Percentiles rank a stretch among this genome's conserved stretches.
Conservation (phyloP, 352 stramenopile genomes). For the Globisporangium spinosum region DNA sequence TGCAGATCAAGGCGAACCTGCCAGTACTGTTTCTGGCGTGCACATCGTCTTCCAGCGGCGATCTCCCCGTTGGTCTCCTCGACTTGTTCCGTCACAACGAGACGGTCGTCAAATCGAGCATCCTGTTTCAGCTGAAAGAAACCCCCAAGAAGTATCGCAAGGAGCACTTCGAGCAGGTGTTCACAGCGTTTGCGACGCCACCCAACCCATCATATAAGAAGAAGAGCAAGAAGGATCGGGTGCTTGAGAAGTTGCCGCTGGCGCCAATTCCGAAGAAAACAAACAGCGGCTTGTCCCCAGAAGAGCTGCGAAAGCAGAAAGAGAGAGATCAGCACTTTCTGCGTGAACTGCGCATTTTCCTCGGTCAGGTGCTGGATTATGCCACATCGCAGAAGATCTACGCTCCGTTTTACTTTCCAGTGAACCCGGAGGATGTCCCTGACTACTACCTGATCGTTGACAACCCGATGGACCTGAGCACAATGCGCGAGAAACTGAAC, state of each 20-base stretch:
- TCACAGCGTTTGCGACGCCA: conserved; percentile 48
- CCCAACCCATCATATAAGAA: conserved; percentile 24
- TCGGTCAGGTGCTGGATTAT: conserved; percentile 82
- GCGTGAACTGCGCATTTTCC: conserved; percentile 86
- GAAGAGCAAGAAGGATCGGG: conserved; percentile 19
- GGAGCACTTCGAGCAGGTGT: conserved; percentile 63
- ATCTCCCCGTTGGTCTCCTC: conserved; percentile 48
- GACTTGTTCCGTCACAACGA: conserved; percentile 54
- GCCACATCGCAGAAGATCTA: conserved; percentile 68
- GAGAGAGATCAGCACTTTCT: conserved; percentile 82
- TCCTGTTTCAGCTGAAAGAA: conserved; percentile 39
- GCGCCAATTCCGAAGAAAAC: conserved; percentile 40
- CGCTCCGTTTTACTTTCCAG: conserved; percentile 62
- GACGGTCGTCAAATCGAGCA: conserved; percentile 36
- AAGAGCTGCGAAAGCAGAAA: conserved; percentile 42
- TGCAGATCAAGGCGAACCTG: conserved; percentile 63
- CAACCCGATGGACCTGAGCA: conserved; percentile 84
- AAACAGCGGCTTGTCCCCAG: conserved; percentile 28
- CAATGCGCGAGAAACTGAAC: conserved; percentile 88
- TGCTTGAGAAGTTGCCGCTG: conserved; percentile 52
- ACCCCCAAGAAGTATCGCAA: conserved; percentile 28
- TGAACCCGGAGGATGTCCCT: conserved; percentile 74
- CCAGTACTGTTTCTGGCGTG: conserved; percentile 78
- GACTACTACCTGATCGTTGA: conserved; percentile 90
- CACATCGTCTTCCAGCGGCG: conserved; percentile 35